These are phyloP conservation scores for Manihot esculenta DNA, from an alignment of 441 rosid genomes.

Conservation along the genomic window DNA sequence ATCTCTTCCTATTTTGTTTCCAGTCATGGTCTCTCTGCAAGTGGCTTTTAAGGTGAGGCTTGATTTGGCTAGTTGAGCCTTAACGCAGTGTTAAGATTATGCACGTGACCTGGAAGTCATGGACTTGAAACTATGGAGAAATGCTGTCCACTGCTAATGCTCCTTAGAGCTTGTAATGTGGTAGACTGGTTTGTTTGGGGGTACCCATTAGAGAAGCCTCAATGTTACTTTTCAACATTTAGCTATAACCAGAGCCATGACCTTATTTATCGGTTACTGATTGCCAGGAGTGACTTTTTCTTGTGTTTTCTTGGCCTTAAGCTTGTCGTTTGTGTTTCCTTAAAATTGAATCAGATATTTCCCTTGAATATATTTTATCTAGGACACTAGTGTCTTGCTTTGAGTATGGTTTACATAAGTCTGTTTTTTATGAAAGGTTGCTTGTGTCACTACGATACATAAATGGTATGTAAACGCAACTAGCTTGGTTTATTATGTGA, in stretches of 20 bases:
- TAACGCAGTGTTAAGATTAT: neutral
- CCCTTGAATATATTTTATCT: neutral
- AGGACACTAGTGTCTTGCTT: neutral
- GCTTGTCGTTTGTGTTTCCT: neutral
- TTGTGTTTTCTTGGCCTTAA: neutral
- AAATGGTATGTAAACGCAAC: neutral
- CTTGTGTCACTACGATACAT: neutral
- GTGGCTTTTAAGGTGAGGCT: neutral
- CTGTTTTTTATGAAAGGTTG: neutral
- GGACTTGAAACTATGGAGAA: neutral
- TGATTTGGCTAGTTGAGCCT: neutral
- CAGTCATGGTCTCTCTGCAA: conserved; percentile 1
- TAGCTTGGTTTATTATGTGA: neutral
- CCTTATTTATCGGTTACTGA: neutral
- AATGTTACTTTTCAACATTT: neutral
- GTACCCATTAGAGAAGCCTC: neutral
- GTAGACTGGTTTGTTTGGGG: neutral
- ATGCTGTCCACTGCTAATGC: neutral
- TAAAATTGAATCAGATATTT: neutral
- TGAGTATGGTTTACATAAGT: neutral
- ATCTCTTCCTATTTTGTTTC: conserved; percentile 17
- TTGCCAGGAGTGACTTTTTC: neutral
- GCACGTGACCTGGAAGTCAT: neutral
- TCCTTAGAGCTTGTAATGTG: neutral
- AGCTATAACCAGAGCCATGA: neutral